Evolutionary conservation across 2,329 filamentous ascomycete species (phyloP).

Genomic region (Volutella citrinella): DNA sequence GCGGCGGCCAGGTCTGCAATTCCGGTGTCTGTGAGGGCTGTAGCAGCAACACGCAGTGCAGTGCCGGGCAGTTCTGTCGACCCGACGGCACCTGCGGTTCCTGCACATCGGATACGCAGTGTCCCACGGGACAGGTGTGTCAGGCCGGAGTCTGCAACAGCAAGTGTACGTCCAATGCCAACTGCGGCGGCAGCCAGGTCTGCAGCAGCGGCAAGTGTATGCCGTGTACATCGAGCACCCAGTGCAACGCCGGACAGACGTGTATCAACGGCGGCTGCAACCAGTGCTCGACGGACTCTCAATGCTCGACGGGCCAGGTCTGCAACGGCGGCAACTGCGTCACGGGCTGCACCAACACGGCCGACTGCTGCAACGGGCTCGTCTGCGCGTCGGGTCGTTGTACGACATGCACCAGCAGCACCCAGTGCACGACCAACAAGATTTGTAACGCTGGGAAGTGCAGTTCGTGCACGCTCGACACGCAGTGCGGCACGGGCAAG

Average conservation of each 20-base stretch:
- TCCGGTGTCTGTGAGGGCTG: constrained; percentile 4
- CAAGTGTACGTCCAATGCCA: constrained; percentile 1
- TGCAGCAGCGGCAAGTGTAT: constrained; percentile 7
- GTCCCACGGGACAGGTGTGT: constrained; percentile 3
- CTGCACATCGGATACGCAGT: constrained; percentile 6
- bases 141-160: constrained; percentile 1
- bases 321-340: constrained; percentile 8
- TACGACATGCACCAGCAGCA: background rate
- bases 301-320: constrained; percentile 2
- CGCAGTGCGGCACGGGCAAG: constrained; percentile 1
- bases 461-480: background rate
- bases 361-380: constrained; percentile 1
- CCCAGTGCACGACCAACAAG: background rate
- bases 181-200: constrained; percentile 2
- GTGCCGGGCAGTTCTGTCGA: constrained; percentile 7
- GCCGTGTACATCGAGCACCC: background rate
- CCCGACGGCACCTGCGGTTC: constrained; percentile 1
- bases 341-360: background rate
- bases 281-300: constrained; percentile 2
- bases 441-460: background rate
- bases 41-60: constrained; percentile 2
- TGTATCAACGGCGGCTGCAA: constrained; percentile 2
- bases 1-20: constrained; percentile 2
- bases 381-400: constrained; percentile 4
- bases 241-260: constrained; percentile 1